A percentile compares a stretch with the other conserved stretches of the same genome.
phyloP scores from a whole-genome alignment of 106 monocot genomes.

The Dactylorhiza incarnata region DNA sequence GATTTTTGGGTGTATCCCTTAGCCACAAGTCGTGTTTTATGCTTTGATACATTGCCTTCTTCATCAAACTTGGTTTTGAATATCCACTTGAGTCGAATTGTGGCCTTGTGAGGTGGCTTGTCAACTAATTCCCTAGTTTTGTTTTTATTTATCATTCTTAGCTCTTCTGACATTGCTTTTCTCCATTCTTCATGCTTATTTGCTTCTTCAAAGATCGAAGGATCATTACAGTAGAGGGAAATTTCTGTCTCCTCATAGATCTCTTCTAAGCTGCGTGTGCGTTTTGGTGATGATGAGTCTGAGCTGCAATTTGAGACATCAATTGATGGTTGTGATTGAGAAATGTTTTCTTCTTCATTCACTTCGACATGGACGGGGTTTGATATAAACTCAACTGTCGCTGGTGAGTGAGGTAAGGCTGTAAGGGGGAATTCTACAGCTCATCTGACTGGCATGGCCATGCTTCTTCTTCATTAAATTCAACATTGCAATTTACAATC shows the following conservation, averaged over 20 bases:
- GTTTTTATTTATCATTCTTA: too few species aligned
- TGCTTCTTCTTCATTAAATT: background rate
- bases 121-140: conserved; percentile 1
- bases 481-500: conserved; percentile 2
- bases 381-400: background rate
- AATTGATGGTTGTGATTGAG: background rate
- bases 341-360: background rate
- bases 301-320: background rate
- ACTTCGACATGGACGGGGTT: too few species aligned
- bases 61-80: conserved; percentile 7
- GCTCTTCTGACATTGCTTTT: conserved; percentile 1
- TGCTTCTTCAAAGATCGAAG: background rate
- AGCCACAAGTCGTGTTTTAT: conserved; percentile 7
- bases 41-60: background rate
- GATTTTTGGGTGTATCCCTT: too few species aligned
- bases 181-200: background rate
- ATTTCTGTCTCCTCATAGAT: background rate
- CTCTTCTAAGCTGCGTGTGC: too few species aligned
- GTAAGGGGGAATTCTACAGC: background rate
- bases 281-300: background rate
- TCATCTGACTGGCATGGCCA: background rate
- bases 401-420: background rate
- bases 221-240: background rate
- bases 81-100: conserved; percentile 13
- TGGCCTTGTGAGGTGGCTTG: background rate